Percentiles rank a stretch among this genome's conserved stretches.
Conservation (phyloP, 108 stramenopile species). For the Pseudonitzschia pungens region DNA sequence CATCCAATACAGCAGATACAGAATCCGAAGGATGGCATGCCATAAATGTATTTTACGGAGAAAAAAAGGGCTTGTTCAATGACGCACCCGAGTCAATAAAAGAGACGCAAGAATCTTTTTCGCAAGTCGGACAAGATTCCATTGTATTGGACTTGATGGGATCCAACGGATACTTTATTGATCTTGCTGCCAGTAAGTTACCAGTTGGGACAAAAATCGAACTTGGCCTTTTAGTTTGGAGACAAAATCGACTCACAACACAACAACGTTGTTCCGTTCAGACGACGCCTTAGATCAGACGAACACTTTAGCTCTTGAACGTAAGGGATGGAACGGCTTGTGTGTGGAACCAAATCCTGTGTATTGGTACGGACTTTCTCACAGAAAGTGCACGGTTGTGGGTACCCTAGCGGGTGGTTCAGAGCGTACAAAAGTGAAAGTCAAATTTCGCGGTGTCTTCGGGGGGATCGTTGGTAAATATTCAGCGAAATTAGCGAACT, state of each 20-base stretch:
- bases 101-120: conserved; percentile 29
- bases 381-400: conserved; percentile 42
- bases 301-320: conserved; percentile 57
- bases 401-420: conserved; percentile 42
- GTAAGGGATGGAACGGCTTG: conserved; percentile 49
- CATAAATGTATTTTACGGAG: conserved; percentile 57
- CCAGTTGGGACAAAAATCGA: not conserved
- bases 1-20: not conserved
- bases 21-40: conserved; percentile 41
- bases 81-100: conserved; percentile 1
- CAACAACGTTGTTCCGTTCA: too few species aligned
- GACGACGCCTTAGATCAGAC: conserved; percentile 50
- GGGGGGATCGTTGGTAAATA: conserved; percentile 62
- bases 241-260: too few species aligned
- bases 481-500: conserved; percentile 33
- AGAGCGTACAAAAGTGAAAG: conserved; percentile 39
- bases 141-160: conserved; percentile 36
- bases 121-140: conserved; percentile 52
- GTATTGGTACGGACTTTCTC: conserved; percentile 62
- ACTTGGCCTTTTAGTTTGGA: too few species aligned
- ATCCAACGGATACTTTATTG: conserved; percentile 51
- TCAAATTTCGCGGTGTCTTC: conserved; percentile 36
- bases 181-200: conserved; percentile 45
- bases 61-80: conserved; percentile 3
- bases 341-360: conserved; percentile 55